phyloP scores from a whole-genome alignment of 148 eudicot genomes.

The Camellia japonica region DNA sequence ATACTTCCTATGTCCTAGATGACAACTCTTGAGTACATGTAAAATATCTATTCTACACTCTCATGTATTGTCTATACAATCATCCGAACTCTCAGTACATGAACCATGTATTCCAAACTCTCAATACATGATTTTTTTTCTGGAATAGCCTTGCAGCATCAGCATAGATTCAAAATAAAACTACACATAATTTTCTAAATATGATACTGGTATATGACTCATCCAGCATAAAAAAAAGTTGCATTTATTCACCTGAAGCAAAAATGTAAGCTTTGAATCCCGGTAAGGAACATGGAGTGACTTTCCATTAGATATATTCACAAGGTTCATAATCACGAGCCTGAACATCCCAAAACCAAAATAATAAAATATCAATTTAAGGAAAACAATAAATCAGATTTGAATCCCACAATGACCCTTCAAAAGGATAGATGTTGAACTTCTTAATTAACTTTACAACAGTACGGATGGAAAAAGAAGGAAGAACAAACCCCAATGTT shows the following conservation, averaged over 20 bases:
- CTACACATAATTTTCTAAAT: background rate
- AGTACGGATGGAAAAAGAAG: constrained; percentile 8
- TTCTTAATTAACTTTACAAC: background rate
- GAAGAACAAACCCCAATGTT: constrained; percentile 72
- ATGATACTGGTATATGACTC: background rate
- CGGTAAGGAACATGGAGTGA: constrained; percentile 94
- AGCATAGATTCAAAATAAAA: background rate
- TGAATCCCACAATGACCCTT: background rate
- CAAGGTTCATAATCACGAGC: constrained; percentile 95
- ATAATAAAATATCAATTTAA: background rate
- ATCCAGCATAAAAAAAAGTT: background rate
- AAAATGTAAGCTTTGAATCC: constrained; percentile 96
- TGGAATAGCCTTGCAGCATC: background rate
- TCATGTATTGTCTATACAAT: no score
- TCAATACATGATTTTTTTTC: background rate
- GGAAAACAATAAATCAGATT: background rate
- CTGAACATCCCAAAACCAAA: constrained; percentile 45
- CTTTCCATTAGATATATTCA: constrained; percentile 82
- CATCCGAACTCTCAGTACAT: background rate
- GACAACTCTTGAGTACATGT: background rate
- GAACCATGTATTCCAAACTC: background rate
- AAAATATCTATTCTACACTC: no score
- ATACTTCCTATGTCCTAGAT: background rate
- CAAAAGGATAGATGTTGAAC: background rate
- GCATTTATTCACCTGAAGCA: constrained; percentile 72